phyloP scores from a whole-genome alignment of 148 eudicot genomes.

The Tetragonia tetragonoides region DNA sequence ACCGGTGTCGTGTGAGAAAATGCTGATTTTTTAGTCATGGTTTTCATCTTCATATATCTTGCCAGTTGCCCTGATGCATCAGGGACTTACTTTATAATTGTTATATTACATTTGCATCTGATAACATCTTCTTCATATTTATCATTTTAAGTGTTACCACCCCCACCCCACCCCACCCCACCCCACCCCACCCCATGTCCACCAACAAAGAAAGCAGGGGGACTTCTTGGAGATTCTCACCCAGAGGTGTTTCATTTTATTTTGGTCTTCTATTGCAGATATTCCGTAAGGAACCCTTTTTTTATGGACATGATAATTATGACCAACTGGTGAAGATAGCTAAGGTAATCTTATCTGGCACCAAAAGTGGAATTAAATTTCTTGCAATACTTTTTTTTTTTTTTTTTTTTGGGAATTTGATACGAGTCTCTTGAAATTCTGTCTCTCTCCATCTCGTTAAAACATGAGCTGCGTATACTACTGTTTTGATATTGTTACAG shows the following conservation, averaged over 20 bases:
- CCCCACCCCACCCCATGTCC: no score
- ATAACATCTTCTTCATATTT: no score
- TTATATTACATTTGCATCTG: no score
- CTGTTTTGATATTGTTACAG: no score
- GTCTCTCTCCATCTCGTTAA: no score
- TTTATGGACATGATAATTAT: conserved; percentile 95
- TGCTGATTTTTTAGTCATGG: background rate
- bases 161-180: no score
- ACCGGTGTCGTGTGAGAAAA: no score
- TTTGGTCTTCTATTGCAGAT: conserved; percentile 50
- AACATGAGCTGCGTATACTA: no score
- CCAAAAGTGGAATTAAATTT: no score
- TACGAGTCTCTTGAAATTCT: no score
- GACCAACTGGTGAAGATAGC: conserved; percentile 98
- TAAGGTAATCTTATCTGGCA: conserved; percentile 46
- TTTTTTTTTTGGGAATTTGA: background rate
- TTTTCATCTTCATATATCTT: background rate
- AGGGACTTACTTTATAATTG: background rate
- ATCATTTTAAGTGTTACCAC: no score
- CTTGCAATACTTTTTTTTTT: background rate
- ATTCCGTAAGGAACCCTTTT: conserved; percentile 96
- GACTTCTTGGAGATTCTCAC: background rate
- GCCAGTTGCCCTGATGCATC: background rate
- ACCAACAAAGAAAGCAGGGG: background rate
- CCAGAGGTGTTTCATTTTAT: background rate